Base-by-base conservation (phyloP, 139 green algal species). In the Coelastrella sp. region DNA sequence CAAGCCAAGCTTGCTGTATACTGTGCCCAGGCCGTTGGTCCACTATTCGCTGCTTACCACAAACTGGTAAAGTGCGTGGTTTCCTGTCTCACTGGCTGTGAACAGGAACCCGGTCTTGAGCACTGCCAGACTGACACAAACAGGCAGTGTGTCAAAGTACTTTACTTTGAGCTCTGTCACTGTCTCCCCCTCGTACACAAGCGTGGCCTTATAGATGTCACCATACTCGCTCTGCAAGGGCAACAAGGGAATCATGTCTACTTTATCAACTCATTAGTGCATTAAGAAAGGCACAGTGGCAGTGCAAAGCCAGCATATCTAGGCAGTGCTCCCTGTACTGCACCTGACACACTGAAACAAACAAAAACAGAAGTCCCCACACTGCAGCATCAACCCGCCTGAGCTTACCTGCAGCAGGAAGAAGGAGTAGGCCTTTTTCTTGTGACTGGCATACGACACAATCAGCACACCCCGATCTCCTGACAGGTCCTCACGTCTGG, bases 51-150 rank as follows among this genome's bases (percentile, higher is more conserved):
- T n/a, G n/a, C 90, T 37, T 81, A 98, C 95, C 80, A 95, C 83
- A 85, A 99, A 99, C 87, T 99, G 96, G 91, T 99, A 99, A 27
- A 99, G 92, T 8, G 92, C 94, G 87, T 99, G 97, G 91, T 99
- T 98, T 66, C 98, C 97, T 79, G 94, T 96, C 91, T 99, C 97
- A 37, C 94, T 97, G 35, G 95, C 97, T 0, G 96, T 94, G 87
- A 99, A 99, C 23, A 99, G 93, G 92, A 99, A 99, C 50, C 97
- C 97, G 19, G 94, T 98, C 85, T 97, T 96, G 67, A 99, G 89
- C 41, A 99, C 93, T 79, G 93, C 96, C 30, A 99, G 93, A 43
- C 93, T 95, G 69, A 81, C 75, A 89, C 87, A 94, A 45, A 93
- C 81, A 7, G 97, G 94, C 25, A 99, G 94, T 27, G 96, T 98